phyloP scores from a whole-genome alignment of 2,329 filamentous ascomycete genomes.

The Cadophora malorum region DNA sequence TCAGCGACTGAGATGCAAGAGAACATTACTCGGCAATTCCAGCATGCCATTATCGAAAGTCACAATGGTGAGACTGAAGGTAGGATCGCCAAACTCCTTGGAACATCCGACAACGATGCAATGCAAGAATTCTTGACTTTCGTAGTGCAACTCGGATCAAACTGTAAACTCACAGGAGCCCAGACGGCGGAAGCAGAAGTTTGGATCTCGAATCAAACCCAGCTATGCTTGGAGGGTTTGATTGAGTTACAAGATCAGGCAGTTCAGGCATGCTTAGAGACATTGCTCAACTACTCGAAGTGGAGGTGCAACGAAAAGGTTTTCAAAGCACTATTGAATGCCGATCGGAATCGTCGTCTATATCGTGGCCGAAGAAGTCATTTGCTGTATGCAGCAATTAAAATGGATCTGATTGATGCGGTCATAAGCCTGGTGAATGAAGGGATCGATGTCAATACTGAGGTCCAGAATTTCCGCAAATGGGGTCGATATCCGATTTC shows the following conservation, averaged over 20 bases:
- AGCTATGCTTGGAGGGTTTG: background rate
- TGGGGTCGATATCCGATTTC: no score
- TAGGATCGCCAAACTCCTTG: background rate
- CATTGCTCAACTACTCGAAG: background rate
- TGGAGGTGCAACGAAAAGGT: background rate
- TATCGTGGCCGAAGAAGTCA: background rate
- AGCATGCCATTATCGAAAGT: background rate
- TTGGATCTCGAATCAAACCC: background rate
- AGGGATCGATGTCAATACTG: constrained; percentile 10
- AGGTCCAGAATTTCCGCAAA: background rate
- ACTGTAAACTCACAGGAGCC: background rate
- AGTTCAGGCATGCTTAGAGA: background rate
- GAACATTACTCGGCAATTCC: background rate
- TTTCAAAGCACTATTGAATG: background rate
- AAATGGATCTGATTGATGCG: background rate
- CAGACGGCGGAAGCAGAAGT: background rate
- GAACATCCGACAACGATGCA: background rate
- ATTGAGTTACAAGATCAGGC: background rate
- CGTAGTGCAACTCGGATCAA: background rate
- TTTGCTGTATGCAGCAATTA: background rate
- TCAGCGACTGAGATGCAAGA: background rate
- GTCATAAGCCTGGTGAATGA: background rate
- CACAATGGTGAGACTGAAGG: constrained; percentile 4
- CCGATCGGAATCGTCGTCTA: background rate
- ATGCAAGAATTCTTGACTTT: background rate